Conservation (phyloP, 169 alveolate genomes). For the Cryptosporidium meleagridis region DNA sequence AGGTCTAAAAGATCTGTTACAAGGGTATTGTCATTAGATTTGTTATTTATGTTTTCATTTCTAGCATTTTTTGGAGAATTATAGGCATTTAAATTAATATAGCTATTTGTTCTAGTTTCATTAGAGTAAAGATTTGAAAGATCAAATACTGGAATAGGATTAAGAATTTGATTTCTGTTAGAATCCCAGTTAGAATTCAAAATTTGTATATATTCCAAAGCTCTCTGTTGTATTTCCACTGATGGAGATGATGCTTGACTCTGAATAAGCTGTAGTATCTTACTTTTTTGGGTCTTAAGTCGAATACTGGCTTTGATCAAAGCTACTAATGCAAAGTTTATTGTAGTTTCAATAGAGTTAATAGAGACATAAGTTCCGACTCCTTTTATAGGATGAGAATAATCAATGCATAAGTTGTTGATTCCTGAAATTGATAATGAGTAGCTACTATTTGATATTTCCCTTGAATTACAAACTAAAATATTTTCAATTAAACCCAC, state of each 20-base stretch:
- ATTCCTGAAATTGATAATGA: conserved; percentile 3
- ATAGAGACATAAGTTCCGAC: conserved; percentile 25
- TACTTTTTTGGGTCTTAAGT: conserved; percentile 14
- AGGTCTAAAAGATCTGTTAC: conserved; percentile 65
- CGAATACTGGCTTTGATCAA: conserved; percentile 24
- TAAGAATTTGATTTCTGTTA: conserved; percentile 38
- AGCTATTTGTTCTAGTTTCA: conserved; percentile 61
- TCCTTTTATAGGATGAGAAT: conserved; percentile 35
- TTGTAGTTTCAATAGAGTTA: conserved; percentile 29
- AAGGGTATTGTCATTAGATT: not conserved
- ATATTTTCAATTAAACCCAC: conserved; percentile 20
- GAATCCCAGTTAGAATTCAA: conserved; percentile 58
- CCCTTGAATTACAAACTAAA: conserved; percentile 10
- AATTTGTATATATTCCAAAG: conserved; percentile 45
- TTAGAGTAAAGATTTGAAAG: conserved; percentile 21
- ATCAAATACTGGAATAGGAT: conserved; percentile 50
- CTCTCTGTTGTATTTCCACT: conserved; percentile 55
- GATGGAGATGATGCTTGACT: conserved; percentile 8
- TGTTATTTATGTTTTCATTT: not conserved
- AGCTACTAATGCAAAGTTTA: conserved; percentile 43
- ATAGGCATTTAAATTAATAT: not conserved
- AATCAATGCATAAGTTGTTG: conserved; percentile 27
- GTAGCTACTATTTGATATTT: conserved; percentile 8
- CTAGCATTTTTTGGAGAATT: not conserved
- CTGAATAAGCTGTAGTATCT: conserved; percentile 12